These are phyloP conservation scores for Tetrapisispora fleetii DNA, from an alignment of 805 yeast species.

Conservation along the genomic window DNA sequence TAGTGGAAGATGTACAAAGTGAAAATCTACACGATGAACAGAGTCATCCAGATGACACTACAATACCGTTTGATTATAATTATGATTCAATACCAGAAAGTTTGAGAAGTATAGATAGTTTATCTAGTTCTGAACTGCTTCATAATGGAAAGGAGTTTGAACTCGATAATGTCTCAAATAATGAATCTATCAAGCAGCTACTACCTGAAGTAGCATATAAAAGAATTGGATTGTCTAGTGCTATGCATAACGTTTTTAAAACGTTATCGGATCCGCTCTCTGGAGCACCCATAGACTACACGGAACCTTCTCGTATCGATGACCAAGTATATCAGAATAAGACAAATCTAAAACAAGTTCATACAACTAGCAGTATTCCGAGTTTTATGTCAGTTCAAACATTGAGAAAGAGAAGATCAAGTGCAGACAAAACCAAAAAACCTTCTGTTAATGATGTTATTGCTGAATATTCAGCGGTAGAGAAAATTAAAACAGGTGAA, in stretches of 20 bases:
- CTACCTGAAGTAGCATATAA: slow-evolving; percentile 1
- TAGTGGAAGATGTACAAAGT: too few relatives aligned
- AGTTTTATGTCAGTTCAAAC: neutral
- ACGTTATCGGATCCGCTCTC: slow-evolving; percentile 1
- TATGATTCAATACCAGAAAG: neutral
- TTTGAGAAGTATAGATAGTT: slow-evolving; percentile 10
- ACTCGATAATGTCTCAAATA: neutral
- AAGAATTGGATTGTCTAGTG: neutral
- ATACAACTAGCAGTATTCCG: neutral
- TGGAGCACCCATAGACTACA: neutral
- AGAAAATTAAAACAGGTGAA: slow-evolving; percentile 23
- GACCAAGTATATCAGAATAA: neutral
- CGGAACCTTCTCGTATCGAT: neutral
- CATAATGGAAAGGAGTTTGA: neutral
- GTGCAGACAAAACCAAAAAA: neutral
- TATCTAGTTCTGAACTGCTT: neutral
- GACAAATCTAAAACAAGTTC: neutral
- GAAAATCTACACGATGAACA: neutral
- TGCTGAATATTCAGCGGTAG: slow-evolving; percentile 31
- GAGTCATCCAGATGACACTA: neutral
- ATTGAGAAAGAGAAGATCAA: neutral
- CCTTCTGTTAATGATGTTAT: slow-evolving; percentile 18
- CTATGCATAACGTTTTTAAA: neutral
- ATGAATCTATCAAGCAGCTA: neutral
- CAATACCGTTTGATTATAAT: too few relatives aligned